phyloP scores from a whole-genome alignment of 192 early-diverging fungal genomes.

The Diversispora epigaea region DNA sequence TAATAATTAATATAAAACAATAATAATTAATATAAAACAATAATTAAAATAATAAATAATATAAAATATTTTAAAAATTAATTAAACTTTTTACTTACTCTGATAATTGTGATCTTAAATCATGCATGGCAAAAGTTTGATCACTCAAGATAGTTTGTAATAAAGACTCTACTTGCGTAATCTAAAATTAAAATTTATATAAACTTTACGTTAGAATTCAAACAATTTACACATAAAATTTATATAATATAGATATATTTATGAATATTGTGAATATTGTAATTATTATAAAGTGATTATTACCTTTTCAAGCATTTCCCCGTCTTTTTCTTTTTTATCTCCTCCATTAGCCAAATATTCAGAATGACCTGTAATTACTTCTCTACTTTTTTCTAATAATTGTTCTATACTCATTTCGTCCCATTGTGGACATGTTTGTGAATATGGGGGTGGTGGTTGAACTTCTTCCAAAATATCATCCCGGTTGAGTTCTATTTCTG shows the following conservation, averaged over 20 bases:
- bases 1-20: too few species aligned
- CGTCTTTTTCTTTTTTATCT: constrained; percentile 2
- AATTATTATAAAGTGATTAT: background rate
- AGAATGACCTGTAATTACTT: constrained; percentile 9
- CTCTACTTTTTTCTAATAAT: constrained; percentile 27
- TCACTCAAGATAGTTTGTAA: constrained; percentile 40
- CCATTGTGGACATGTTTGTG: constrained; percentile 27
- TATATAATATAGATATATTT: background rate
- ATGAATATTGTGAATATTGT: background rate
- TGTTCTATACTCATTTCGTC: constrained; percentile 27
- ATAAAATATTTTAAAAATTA: background rate
- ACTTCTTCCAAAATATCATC: constrained; percentile 11
- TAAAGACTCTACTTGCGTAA: constrained; percentile 41
- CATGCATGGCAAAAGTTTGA: constrained; percentile 41
- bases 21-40: too few species aligned
- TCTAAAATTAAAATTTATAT: constrained; percentile 25
- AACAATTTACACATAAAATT: background rate
- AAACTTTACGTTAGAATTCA: background rate
- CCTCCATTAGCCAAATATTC: constrained; percentile 25
- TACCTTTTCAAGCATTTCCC: constrained; percentile 31
- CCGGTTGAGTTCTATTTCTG: constrained; percentile 4
- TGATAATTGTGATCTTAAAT: constrained; percentile 40
- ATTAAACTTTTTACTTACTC: constrained; percentile 35
- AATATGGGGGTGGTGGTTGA: background rate
- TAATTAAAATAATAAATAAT: background rate